phyloP scores from a whole-genome alignment of 1,284 basidiomycete species.

The Cryptococcus amylolentus region DNA sequence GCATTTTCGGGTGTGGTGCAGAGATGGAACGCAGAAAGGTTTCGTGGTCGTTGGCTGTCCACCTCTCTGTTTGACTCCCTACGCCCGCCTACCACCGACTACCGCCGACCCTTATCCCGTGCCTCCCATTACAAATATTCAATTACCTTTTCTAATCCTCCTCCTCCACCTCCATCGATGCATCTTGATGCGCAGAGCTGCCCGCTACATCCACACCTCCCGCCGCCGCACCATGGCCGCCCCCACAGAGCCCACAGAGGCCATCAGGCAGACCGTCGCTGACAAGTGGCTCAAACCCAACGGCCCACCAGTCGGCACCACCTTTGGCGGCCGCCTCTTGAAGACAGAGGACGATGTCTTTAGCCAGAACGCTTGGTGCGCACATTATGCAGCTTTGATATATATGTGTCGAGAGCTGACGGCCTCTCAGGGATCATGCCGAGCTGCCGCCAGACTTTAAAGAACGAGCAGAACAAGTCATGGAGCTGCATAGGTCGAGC shows the following conservation, averaged over 20 bases:
- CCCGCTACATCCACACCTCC: not conserved
- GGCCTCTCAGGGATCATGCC: constrained; percentile 68
- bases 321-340: constrained; percentile 45
- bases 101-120: not conserved
- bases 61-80: too few species aligned
- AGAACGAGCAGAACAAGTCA: constrained; percentile 63
- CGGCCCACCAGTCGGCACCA: constrained; percentile 42
- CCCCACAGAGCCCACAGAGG: not conserved
- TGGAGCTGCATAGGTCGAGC: constrained; percentile 62
- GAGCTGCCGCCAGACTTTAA: constrained; percentile 74
- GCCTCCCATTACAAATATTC: not conserved
- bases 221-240: not conserved
- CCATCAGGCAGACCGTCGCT: constrained; percentile 21
- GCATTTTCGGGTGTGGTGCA: constrained; percentile 19
- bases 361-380: constrained; percentile 48
- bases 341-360: constrained; percentile 44
- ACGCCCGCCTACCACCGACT: not conserved
- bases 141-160: not conserved
- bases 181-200: not conserved
- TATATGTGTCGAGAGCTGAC: constrained; percentile 12
- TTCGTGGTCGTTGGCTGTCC: not conserved
- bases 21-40: constrained; percentile 1
- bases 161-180: not conserved
- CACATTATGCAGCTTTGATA: constrained; percentile 2
- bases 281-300: constrained; percentile 46